Percentiles rank a stretch among this genome's conserved stretches.
phyloP scores from a whole-genome alignment of 768 basidiomycete genomes.

The Leccinum longicurvipes region DNA sequence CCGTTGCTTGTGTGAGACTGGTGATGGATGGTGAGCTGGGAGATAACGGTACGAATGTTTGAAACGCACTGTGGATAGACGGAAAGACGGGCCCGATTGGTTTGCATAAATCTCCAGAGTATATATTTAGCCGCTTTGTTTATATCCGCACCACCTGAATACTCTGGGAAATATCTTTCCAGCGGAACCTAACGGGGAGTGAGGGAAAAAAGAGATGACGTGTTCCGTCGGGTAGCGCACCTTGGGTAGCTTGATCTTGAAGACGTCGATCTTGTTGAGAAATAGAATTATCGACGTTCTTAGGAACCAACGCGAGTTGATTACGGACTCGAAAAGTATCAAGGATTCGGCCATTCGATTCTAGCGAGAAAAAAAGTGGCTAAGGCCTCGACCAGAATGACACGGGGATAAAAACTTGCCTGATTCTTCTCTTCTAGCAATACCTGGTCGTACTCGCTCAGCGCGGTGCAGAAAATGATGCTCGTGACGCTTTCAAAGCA shows the following conservation, averaged over 20 bases:
- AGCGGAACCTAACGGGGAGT: slow-evolving; percentile 52
- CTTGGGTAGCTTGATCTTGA: slow-evolving; percentile 71
- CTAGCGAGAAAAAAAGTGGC: slow-evolving; percentile 32
- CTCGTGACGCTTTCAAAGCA: slow-evolving; percentile 79
- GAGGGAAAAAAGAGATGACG: neutral
- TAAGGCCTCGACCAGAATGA: neutral
- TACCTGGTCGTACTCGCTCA: slow-evolving; percentile 77
- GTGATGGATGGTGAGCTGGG: neutral
- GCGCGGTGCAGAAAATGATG: slow-evolving; percentile 72
- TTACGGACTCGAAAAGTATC: slow-evolving; percentile 71
- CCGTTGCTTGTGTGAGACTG: slow-evolving; percentile 85
- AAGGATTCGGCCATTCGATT: slow-evolving; percentile 77
- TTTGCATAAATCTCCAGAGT: slow-evolving; percentile 92
- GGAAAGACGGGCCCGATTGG: slow-evolving; percentile 76
- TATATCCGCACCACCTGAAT: slow-evolving; percentile 84
- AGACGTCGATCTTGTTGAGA: slow-evolving; percentile 72
- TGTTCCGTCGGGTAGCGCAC: neutral
- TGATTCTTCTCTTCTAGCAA: slow-evolving; percentile 53
- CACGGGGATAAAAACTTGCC: slow-evolving; percentile 9
- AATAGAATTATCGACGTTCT: slow-evolving; percentile 65
- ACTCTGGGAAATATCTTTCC: slow-evolving; percentile 82
- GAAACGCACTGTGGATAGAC: slow-evolving; percentile 84
- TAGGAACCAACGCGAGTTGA: slow-evolving; percentile 79
- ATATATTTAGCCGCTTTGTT: slow-evolving; percentile 96
- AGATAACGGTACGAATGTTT: neutral